Evolutionary conservation across 306 rosid genomes (phyloP).

Genomic region (Cicer pinnatifidum): DNA sequence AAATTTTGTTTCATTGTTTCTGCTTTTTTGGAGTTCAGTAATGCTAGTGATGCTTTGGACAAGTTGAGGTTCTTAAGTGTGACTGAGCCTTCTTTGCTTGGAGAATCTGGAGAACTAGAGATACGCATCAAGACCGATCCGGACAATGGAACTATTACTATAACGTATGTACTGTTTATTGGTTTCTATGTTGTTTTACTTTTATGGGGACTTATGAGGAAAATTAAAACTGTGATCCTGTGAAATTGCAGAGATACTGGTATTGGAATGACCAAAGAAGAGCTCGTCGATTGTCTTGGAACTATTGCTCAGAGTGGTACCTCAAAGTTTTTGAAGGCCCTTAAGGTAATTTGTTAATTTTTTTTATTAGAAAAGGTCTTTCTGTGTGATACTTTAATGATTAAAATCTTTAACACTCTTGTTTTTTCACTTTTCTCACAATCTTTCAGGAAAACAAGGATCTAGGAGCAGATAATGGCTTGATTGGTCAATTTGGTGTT

Average conservation of each 20-base stretch:
- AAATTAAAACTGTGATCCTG: constrained; percentile 29
- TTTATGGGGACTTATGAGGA: not conserved
- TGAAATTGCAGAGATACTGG: constrained; percentile 77
- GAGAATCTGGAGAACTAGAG: constrained; percentile 84
- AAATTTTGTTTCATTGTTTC: constrained; percentile 18
- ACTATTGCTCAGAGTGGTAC: constrained; percentile 99
- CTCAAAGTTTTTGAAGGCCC: constrained; percentile 87
- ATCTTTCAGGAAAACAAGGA: constrained; percentile 82
- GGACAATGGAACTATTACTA: constrained; percentile 84
- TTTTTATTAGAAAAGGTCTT: not conserved
- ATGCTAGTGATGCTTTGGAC: constrained; percentile 98
- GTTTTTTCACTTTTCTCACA: not conserved
- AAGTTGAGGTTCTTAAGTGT: constrained; percentile 95
- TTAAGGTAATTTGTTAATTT: constrained; percentile 61
- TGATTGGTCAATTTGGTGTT: constrained; percentile 98
- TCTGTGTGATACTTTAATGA: not conserved
- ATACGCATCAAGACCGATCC: constrained; percentile 88
- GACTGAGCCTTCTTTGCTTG: constrained; percentile 93
- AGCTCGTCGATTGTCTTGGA: constrained; percentile 94
- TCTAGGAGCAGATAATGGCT: constrained; percentile 80
- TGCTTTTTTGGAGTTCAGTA: constrained; percentile 48
- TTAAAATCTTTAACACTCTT: constrained; percentile 20
- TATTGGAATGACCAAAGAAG: constrained; percentile 94
- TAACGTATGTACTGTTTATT: constrained; percentile 57
- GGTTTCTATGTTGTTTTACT: not conserved